Evolutionary conservation across 2,329 filamentous ascomycete species (phyloP).

Genomic region (Meredithiella fracta): DNA sequence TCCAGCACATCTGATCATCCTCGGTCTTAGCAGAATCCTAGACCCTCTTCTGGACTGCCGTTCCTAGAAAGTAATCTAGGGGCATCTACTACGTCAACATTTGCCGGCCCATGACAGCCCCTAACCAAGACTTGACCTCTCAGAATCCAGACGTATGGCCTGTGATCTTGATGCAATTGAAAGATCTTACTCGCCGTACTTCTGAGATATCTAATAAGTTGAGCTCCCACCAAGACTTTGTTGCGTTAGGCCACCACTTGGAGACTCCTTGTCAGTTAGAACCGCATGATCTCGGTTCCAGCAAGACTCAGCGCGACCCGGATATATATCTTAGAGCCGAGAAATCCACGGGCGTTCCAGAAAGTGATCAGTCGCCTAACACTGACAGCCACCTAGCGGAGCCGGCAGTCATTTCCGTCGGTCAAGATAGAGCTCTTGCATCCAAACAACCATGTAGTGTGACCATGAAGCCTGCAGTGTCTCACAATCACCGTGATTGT

Average conservation of each 20-base stretch:
- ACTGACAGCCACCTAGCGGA: too few relatives aligned
- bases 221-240: neutral
- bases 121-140: neutral
- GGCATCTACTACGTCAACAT: neutral
- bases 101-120: neutral
- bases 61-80: neutral
- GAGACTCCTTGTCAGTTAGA: too few relatives aligned
- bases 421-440: neutral
- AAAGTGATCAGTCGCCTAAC: too few relatives aligned
- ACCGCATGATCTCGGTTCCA: too few relatives aligned
- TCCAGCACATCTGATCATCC: too few relatives aligned
- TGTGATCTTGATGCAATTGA: neutral
- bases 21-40: neutral
- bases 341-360: too few relatives aligned
- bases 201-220: neutral
- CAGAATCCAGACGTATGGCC: neutral
- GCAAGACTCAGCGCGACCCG: too few relatives aligned
- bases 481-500: slow-evolving; percentile 10
- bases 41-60: neutral
- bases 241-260: neutral
- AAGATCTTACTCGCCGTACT: neutral
- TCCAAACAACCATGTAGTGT: neutral
- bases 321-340: too few relatives aligned
- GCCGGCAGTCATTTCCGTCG: neutral
- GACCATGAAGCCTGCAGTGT: neutral